Evolutionary conservation across 441 rosid genomes (phyloP).

Genomic region (Gossypium trilobum): DNA sequence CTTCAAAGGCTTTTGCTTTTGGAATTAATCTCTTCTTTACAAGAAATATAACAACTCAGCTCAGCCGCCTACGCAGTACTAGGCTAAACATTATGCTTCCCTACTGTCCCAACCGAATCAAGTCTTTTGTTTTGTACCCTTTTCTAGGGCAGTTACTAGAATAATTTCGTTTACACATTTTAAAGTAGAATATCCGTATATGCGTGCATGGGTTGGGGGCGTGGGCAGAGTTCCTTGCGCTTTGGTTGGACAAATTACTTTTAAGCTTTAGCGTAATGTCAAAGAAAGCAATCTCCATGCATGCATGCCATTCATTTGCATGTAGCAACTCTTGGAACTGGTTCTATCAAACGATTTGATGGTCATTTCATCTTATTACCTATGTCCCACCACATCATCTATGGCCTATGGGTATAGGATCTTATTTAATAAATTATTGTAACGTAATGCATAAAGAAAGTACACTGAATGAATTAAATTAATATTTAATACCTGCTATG

Average conservation of each 20-base stretch:
- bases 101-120: constrained; percentile 6
- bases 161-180: constrained; percentile 2
- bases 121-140: neutral
- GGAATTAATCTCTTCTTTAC: neutral
- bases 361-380: neutral
- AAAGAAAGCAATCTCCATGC: neutral
- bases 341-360: neutral
- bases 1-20: neutral
- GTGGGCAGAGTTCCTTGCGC: neutral
- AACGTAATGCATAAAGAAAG: neutral
- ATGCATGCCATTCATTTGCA: neutral
- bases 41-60: neutral
- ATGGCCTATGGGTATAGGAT: neutral
- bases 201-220: constrained; percentile 2
- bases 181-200: neutral
- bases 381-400: neutral
- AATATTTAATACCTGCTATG: neutral
- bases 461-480: neutral
- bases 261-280: neutral
- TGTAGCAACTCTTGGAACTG: neutral
- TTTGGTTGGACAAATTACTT: too few relatives aligned
- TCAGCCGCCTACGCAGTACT: constrained; percentile 10
- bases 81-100: constrained; percentile 12
- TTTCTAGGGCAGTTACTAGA: constrained; percentile 11
- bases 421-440: neutral